A percentile compares a stretch with the other conserved stretches of the same genome.
These are phyloP conservation scores for Fusarium cyanostomum DNA, from an alignment of 2,329 filamentous ascomycete genomes.

Conservation along the genomic window DNA sequence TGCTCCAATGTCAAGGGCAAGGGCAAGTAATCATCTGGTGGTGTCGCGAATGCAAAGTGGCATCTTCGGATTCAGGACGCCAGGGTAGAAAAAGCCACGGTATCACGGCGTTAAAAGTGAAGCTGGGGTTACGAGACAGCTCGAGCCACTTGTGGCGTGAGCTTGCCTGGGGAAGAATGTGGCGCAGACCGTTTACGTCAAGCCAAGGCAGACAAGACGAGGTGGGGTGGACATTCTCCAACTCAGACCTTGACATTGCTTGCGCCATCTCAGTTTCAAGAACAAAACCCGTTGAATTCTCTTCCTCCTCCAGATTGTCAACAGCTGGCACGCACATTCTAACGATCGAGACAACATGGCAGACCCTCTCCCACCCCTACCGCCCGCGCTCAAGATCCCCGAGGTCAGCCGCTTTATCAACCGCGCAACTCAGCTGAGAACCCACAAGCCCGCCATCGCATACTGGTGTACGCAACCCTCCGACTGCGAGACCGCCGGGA, in stretches of 20 bases:
- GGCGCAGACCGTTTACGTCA: conserved; percentile 34
- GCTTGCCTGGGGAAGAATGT: conserved; percentile 28
- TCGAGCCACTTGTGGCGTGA: conserved; percentile 40
- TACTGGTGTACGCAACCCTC: conserved; percentile 83
- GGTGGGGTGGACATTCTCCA: conserved; percentile 32
- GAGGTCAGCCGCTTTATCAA: conserved; percentile 87
- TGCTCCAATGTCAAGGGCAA: conserved; percentile 13
- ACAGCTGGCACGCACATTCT: no score
- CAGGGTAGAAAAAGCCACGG: conserved; percentile 46
- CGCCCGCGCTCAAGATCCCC: conserved; percentile 76
- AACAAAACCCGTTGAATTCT: no score
- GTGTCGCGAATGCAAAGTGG: conserved; percentile 40
- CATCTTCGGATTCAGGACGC: conserved; percentile 36
- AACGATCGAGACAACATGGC: conserved; percentile 78
- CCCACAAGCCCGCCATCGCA: conserved; percentile 84
- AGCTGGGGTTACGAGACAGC: conserved; percentile 35
- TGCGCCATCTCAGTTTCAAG: conserved; percentile 29
- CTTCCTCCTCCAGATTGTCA: no score
- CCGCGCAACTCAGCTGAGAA: conserved; percentile 84
- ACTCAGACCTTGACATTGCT: conserved; percentile 11
- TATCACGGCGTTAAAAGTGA: conserved; percentile 33
- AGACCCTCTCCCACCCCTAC: conserved; percentile 51
- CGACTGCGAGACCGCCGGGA: not conserved
- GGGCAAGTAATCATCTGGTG: conserved; percentile 13
- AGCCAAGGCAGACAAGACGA: conserved; percentile 11